Base-by-base conservation (phyloP, 2,329 filamentous ascomycete species). In the Colletotrichum cordylinicola region DNA sequence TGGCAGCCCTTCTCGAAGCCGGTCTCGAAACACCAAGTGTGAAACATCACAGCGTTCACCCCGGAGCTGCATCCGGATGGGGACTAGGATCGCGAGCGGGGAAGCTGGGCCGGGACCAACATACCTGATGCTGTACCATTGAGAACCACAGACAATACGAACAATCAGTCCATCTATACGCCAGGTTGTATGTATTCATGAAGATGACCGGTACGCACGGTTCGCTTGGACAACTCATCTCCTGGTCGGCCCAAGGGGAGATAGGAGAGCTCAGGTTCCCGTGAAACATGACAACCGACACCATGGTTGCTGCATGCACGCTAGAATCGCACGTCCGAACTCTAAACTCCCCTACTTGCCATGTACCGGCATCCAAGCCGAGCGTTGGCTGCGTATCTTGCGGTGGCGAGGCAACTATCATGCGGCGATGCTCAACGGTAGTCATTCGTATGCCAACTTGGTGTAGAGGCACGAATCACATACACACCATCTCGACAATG, bases 11-110 rank as follows among this genome's bases (percentile, higher is more conserved):
- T 76, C 74, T 76, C 70, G 74, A 76, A 74, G 74, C 16, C 55
- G 55, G 35, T 31, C 31, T 55, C 74, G 70, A 76, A 76, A 76
- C 74, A 69, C 43, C 43, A 52, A 39, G 74, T 15, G 43, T 74
- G 70, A 73, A 73, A 74, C 74, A 74, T 69, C 74, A 68, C 70
- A 69, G 64, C 72, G 67, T 74, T 39, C 8, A 66, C 39, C 72
- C 67, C 72, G 67, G 72, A 70, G 58, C 31, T 43, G 29, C 39
- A 66, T 39, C 68, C 69, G 33, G 64, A 52, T 60, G 61, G 58
- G 35, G 56, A 55, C 73, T 60, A 55, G 70, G 73, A 64, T 73
- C 31, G 62, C 62, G 73, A 64, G 35, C 69, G 69, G 73, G 70
- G 35, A 64, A 48, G 13, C 16, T 65, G 21, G 70, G 37, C 64